phyloP scores from a whole-genome alignment of 75 land plant genomes.

The Selaginella moellendorffii region DNA sequence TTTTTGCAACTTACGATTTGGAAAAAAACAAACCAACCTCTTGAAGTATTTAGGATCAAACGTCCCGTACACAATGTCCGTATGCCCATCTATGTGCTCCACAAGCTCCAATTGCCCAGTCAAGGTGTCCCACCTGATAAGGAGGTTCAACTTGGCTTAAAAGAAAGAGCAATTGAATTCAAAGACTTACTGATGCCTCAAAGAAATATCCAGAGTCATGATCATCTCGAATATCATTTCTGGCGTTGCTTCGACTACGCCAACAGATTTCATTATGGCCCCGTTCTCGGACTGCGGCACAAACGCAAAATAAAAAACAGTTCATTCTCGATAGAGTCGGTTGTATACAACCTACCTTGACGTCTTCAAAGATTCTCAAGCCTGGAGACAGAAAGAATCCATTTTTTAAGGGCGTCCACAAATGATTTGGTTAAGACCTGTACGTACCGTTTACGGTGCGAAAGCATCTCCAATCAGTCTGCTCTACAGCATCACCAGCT shows the following conservation, averaged over 20 bases:
- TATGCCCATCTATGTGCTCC: constrained; percentile 66
- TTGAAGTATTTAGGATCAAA: constrained; percentile 58
- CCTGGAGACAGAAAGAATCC: constrained; percentile 26
- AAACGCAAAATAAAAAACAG: background rate
- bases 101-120: constrained; percentile 65
- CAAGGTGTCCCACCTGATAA: constrained; percentile 79
- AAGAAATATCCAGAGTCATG: constrained; percentile 43
- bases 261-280: constrained; percentile 59
- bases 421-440: background rate
- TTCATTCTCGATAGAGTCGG: background rate
- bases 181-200: constrained; percentile 64
- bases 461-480: constrained; percentile 77
- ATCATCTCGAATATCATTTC: constrained; percentile 78
- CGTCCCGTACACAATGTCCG: constrained; percentile 80
- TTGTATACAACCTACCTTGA: constrained; percentile 5
- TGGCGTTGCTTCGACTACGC: constrained; percentile 61
- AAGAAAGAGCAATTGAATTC: background rate
- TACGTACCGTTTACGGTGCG: constrained; percentile 56
- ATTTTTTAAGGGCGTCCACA: background rate
- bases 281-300: constrained; percentile 47
- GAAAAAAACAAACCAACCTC: constrained; percentile 22
- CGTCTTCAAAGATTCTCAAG: constrained; percentile 74
- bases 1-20: background rate
- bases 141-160: background rate
- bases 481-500: constrained; percentile 57